Evolutionary conservation across 1,284 basidiomycete species (phyloP), one percentile per base, ranked within the genome.

Genomic region (Boletellus deceptivus): DNA sequence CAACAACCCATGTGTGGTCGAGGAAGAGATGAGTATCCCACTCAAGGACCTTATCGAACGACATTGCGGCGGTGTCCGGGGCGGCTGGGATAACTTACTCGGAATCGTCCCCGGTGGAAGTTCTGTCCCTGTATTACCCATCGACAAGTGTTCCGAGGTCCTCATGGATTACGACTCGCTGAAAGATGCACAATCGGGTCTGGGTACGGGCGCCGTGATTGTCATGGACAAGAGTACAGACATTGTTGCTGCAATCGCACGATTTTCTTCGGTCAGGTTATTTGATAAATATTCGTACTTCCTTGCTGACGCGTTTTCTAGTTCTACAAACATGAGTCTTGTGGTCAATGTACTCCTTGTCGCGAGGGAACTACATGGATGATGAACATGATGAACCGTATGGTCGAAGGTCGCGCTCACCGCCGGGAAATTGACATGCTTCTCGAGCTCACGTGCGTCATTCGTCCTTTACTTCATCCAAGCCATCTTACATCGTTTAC

Each of bases 151-250:
- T 62, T 83, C 83, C 51, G 87, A 93, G 68, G 93, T 93, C 39
- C 74, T 96, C 54, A 99, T 99, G 96, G 96, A 99, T 75, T 99
- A 91, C 70, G 96, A 99, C 74, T 98, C 95, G 7, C 80, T 98
- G 53, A 96, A 96, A 71, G 96, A 98, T 68, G 86, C 91, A 16
- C 89, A 93, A 64, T 91, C 92, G 17, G 93, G 94, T 70, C 84
- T 99, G 56, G 96, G 96, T 27, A 99, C 96, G 0, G 96, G 96
- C 54, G 96, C 96, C 17, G 94, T 98, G 57, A 99, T 98, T 60
- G 96, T 98, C 60, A 98, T 98, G 95, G 87, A 98, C 80, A 93
- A 98, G 77, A 87, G 86, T 60, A 98, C 96, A 35, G 96, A 99
- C 68, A 88, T 99, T 51, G 84, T 97, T 59, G 76, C 82, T 43